phyloP scores from a whole-genome alignment of 148 eudicot species.

The Chenopodium album region DNA sequence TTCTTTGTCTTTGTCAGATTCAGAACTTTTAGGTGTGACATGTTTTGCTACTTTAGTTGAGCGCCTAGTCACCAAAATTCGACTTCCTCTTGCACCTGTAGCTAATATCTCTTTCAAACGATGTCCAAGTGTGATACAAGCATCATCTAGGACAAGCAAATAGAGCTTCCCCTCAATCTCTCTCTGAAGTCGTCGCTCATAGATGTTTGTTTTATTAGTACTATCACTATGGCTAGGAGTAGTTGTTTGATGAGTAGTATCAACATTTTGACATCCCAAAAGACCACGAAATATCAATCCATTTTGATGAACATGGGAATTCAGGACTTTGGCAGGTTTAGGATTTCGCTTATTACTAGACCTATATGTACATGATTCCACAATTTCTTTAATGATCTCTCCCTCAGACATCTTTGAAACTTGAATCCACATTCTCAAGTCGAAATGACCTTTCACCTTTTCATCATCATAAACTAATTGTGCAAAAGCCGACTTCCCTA shows the following conservation, averaged over 20 bases:
- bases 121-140: conserved; percentile 9
- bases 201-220: background rate
- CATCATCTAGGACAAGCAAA: conserved; percentile 33
- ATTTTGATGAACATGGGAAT: background rate
- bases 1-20: too few relatives aligned
- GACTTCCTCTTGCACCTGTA: conserved; percentile 25
- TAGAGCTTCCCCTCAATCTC: conserved; percentile 29
- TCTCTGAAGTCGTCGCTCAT: conserved; percentile 20
- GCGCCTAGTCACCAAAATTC: conserved; percentile 23
- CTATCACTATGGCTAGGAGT: background rate
- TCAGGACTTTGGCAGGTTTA: background rate
- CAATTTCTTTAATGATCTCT: conserved; percentile 22
- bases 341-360: background rate
- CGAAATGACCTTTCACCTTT: conserved; percentile 25
- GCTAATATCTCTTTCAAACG: conserved; percentile 16
- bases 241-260: background rate
- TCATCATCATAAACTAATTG: conserved; percentile 20
- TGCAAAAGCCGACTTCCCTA: conserved; percentile 31
- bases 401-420: conserved; percentile 14
- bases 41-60: background rate
- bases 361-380: conserved; percentile 17
- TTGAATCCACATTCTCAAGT: conserved; percentile 28
- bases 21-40: background rate
- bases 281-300: conserved; percentile 2
- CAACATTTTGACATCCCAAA: conserved; percentile 22